Evolutionary conservation across 257 asterid species (phyloP).

Genomic region (Forsythia viridissima): DNA sequence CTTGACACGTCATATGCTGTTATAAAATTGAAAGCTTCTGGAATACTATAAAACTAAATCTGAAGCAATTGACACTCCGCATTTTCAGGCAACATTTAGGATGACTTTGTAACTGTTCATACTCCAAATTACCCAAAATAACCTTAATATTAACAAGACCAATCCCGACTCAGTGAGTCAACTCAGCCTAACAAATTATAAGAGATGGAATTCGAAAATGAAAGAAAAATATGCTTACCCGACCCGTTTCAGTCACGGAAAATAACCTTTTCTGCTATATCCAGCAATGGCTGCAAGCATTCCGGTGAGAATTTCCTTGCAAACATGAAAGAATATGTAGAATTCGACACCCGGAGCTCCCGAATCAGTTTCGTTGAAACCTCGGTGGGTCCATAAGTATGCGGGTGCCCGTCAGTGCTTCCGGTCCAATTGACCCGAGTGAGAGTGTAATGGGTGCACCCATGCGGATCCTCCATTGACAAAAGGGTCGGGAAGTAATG

Average conservation of each 20-base stretch:
- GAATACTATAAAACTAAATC: neutral
- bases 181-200: neutral
- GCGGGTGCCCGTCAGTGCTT: constrained; percentile 68
- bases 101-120: constrained; percentile 4
- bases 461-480: constrained; percentile 73
- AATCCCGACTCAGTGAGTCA: neutral
- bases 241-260: constrained; percentile 47
- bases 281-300: constrained; percentile 64
- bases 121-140: neutral
- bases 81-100: neutral
- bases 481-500: constrained; percentile 75
- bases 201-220: neutral
- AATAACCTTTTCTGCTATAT: constrained; percentile 51
- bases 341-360: constrained; percentile 47
- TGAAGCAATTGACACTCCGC: neutral
- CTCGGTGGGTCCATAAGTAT: constrained; percentile 50
- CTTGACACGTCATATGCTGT: neutral
- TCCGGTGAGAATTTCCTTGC: constrained; percentile 79
- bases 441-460: constrained; percentile 53
- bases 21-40: neutral
- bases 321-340: constrained; percentile 54
- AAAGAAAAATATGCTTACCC: constrained; percentile 34
- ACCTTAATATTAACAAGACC: neutral
- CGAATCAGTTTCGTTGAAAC: constrained; percentile 52
- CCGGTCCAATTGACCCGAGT: constrained; percentile 84